phyloP scores from a whole-genome alignment of 208 protist species.

The Wallacemonas sp. region DNA sequence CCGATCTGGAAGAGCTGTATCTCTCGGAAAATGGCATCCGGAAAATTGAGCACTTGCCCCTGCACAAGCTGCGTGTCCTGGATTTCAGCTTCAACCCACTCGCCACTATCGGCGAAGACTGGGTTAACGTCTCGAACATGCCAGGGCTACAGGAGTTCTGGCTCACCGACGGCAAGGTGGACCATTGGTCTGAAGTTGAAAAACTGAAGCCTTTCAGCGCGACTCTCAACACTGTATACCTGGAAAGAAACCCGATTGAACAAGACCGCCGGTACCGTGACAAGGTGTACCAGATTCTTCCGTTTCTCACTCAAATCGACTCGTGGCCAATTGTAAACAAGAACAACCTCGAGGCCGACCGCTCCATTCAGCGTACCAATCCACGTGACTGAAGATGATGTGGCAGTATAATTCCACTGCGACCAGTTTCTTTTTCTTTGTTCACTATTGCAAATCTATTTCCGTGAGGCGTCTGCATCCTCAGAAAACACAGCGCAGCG shows the following conservation, averaged over 20 bases:
- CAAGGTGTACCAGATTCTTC: constrained; percentile 82
- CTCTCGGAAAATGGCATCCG: constrained; percentile 84
- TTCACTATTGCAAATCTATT: neutral
- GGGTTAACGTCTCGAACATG: constrained; percentile 67
- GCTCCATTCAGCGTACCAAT: constrained; percentile 48
- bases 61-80: constrained; percentile 51
- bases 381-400: neutral
- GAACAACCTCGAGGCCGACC: constrained; percentile 75
- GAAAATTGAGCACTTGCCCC: constrained; percentile 59
- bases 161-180: constrained; percentile 86
- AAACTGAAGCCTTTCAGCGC: constrained; percentile 62
- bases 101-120: constrained; percentile 51
- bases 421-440: neutral
- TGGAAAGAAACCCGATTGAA: constrained; percentile 90
- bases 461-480: too few species aligned
- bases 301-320: constrained; percentile 86
- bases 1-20: constrained; percentile 68
- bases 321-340: constrained; percentile 90
- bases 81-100: constrained; percentile 90
- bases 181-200: constrained; percentile 74
- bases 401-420: neutral
- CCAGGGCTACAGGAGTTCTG: constrained; percentile 87
- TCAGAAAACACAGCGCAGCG: too few species aligned
- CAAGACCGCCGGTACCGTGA: constrained; percentile 87
- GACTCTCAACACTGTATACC: constrained; percentile 82